Percentiles rank a stretch among this genome's conserved stretches.
These are phyloP conservation scores for Cudoniella acicularis DNA, from an alignment of 495 filamentous ascomycete species.

Conservation along the genomic window DNA sequence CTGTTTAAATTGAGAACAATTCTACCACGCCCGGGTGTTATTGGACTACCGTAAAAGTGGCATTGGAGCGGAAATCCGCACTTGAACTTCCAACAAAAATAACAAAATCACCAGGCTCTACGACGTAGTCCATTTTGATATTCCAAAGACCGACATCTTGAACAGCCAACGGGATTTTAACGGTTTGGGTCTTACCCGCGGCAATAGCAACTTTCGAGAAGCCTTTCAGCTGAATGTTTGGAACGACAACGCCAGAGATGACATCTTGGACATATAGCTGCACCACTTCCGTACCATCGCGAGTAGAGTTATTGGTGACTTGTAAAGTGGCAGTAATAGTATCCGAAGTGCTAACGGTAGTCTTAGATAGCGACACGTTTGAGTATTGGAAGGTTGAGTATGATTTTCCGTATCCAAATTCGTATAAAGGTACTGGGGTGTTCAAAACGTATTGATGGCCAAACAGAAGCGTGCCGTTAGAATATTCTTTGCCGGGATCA, in stretches of 20 bases:
- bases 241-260: slow-evolving; percentile 58
- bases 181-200: slow-evolving; percentile 55
- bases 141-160: slow-evolving; percentile 56
- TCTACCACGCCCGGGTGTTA: no score
- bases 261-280: slow-evolving; percentile 63
- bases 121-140: slow-evolving; percentile 61
- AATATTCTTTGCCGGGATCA: slow-evolving; percentile 42
- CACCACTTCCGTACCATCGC: slow-evolving; percentile 63
- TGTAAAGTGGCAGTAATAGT: slow-evolving; percentile 49
- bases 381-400: slow-evolving; percentile 61
- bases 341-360: slow-evolving; percentile 38
- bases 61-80: slow-evolving; percentile 50
- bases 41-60: slow-evolving; percentile 55
- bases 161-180: slow-evolving; percentile 49
- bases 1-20: no score
- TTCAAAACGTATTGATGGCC: slow-evolving; percentile 64
- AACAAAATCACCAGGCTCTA: slow-evolving; percentile 63
- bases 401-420: slow-evolving; percentile 65
- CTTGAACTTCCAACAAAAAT: slow-evolving; percentile 56
- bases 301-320: slow-evolving; percentile 51
- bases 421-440: slow-evolving; percentile 53
- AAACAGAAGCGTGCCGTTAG: slow-evolving; percentile 59
- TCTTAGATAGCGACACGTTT: slow-evolving; percentile 41
- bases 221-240: slow-evolving; percentile 62
- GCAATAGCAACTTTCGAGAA: slow-evolving; percentile 63